A percentile compares a stretch with the other conserved stretches of the same genome.
phyloP scores from a whole-genome alignment of 805 yeast genomes.

The Tetrapisispora pingtungensis region DNA sequence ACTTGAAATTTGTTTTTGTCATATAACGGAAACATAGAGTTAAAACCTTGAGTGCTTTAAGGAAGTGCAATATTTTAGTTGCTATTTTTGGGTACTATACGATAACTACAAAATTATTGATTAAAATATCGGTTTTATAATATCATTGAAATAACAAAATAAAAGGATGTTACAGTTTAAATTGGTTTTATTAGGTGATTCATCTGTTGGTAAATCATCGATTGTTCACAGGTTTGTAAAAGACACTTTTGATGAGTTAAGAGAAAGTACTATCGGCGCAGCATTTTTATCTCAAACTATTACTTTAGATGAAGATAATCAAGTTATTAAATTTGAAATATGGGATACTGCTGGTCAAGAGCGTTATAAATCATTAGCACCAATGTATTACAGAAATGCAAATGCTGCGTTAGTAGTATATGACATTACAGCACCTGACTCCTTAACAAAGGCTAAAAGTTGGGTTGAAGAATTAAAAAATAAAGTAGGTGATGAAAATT shows the following conservation, averaged over 20 bases:
- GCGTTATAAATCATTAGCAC: slow-evolving; percentile 71
- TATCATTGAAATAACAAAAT: too few relatives aligned
- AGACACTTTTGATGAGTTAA: slow-evolving; percentile 61
- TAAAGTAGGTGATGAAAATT: slow-evolving; percentile 60
- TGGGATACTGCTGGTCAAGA: slow-evolving; percentile 99
- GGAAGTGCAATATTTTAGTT: background rate
- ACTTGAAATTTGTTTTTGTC: too few relatives aligned
- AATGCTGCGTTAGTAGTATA: slow-evolving; percentile 81
- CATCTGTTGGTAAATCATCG: slow-evolving; percentile 76
- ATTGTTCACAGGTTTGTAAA: slow-evolving; percentile 72
- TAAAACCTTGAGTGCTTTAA: background rate
- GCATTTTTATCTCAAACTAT: slow-evolving; percentile 81
- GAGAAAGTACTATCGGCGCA: slow-evolving; percentile 96
- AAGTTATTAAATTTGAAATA: slow-evolving; percentile 46
- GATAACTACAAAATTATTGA: background rate
- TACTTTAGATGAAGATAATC: slow-evolving; percentile 14
- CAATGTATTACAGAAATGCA: slow-evolving; percentile 75
- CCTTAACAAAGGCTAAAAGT: slow-evolving; percentile 67
- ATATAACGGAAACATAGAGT: too few relatives aligned
- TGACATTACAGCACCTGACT: slow-evolving; percentile 62
- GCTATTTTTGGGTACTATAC: background rate
- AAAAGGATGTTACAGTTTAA: slow-evolving; percentile 44
- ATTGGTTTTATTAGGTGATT: slow-evolving; percentile 68
- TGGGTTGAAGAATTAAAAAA: slow-evolving; percentile 91
- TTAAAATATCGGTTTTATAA: background rate